Conservation (phyloP, 208 protist genomes). For the Tetramitus jugosus region DNA sequence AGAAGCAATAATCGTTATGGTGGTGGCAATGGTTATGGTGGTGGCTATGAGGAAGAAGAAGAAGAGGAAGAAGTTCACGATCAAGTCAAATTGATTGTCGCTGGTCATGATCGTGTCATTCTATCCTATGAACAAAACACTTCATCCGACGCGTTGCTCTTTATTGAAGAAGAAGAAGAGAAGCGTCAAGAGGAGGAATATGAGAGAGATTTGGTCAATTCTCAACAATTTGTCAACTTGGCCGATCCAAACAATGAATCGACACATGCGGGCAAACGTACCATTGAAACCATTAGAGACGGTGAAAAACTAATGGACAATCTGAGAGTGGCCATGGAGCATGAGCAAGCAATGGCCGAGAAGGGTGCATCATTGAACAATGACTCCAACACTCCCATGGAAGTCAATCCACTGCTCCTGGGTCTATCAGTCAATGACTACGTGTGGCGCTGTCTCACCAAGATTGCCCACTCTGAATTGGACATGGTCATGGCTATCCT, state of each 20-base stretch:
- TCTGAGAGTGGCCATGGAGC: slow-evolving; percentile 39
- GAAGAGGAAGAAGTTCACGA: slow-evolving; percentile 42
- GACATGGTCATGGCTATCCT: slow-evolving; percentile 7
- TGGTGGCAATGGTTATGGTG: too few relatives aligned
- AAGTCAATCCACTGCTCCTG: neutral
- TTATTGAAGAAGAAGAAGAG: slow-evolving; percentile 68
- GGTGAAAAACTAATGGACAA: slow-evolving; percentile 55
- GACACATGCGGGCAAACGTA: slow-evolving; percentile 37
- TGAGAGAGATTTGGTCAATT: slow-evolving; percentile 4
- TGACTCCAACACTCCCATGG: neutral
- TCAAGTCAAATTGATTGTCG: slow-evolving; percentile 41
- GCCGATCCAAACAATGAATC: neutral
- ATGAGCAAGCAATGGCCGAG: slow-evolving; percentile 28
- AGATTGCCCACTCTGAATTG: neutral
- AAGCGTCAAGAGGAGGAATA: slow-evolving; percentile 51
- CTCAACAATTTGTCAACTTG: slow-evolving; percentile 26
- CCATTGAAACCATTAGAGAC: slow-evolving; percentile 46
- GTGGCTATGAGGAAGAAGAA: neutral
- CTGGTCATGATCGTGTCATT: neutral
- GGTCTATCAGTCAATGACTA: neutral
- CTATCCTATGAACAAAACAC: neutral
- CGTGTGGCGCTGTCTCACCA: neutral
- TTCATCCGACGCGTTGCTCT: slow-evolving; percentile 40
- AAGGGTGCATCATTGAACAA: neutral
- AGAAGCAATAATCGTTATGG: too few relatives aligned